phyloP scores from a whole-genome alignment of 2,329 filamentous ascomycete species.

The Cercospora zeina region DNA sequence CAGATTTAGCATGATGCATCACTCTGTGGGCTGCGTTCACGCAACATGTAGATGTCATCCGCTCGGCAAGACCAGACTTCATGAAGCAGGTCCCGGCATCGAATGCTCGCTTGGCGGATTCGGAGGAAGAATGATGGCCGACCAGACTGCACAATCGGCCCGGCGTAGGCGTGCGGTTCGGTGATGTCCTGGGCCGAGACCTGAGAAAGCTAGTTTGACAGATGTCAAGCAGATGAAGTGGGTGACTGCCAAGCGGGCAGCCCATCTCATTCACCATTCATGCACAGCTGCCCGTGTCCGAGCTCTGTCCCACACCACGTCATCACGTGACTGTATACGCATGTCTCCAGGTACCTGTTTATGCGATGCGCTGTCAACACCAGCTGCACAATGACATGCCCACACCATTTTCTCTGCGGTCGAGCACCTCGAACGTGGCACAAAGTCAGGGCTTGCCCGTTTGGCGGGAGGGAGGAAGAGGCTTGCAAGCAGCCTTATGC shows the following conservation, averaged over 20 bases:
- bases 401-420: slow-evolving; percentile 19
- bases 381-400: slow-evolving; percentile 26
- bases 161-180: not conserved
- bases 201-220: not conserved
- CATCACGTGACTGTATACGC: slow-evolving; percentile 23
- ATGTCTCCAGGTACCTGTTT: slow-evolving; percentile 25
- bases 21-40: not conserved
- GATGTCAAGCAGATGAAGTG: not conserved
- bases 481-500: slow-evolving; percentile 27
- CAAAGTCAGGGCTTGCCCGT: slow-evolving; percentile 19
- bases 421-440: slow-evolving; percentile 7
- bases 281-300: not conserved
- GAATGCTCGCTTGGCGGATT: not conserved
- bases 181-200: not conserved
- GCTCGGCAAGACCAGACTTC: not conserved
- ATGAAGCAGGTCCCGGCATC: not conserved
- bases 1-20: not conserved
- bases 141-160: not conserved
- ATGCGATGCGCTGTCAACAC: slow-evolving; percentile 27
- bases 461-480: slow-evolving; percentile 16
- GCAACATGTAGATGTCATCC: not conserved
- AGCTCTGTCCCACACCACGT: not conserved
- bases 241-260: not conserved
- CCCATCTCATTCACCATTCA: not conserved
- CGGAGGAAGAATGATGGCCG: not conserved